Evolutionary conservation across 768 basidiomycete species (phyloP), one percentile per base, ranked within the genome.

Genomic region (Mycena metata): DNA sequence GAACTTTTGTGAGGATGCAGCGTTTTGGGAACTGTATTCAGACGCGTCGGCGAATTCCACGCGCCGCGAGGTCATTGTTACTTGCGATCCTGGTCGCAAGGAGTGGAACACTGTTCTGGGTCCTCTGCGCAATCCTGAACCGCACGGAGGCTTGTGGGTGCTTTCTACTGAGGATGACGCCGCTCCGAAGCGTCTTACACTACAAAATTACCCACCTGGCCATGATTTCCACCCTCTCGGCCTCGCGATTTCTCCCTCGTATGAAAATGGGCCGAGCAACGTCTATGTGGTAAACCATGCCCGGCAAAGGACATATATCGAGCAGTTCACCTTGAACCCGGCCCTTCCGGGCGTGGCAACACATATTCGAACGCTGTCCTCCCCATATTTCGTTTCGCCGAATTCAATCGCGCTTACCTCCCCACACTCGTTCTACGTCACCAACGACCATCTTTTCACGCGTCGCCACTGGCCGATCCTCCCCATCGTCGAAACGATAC

Each of bases 31-130:
- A 65, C 75, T 84, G n/a, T 78, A 79, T 56, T 83, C 85, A 68
- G 70, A 67, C 5, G 51, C 75, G 8, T 30, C 6, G 3, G 85
- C 82, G 24, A 74, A 76, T 7, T 74, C 85, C 33, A 69, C 78
- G n/a, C 75, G 84, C 61, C 85, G 86, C 59, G 79, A 82, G 30
- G 76, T 91, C 9, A 83, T 77, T 66, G 74, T 84, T 42, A 84
- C 79, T 71, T 91, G 90, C 69, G 90, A 91, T 73, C 81, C 86
- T 2, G 80, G 77, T 57, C 83, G 90, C 16, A 83, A 83, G 68
- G 76, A 82, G 30, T 94, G 92, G 92, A 94, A 94, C 74, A 92
- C 91, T 9, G 92, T 88, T 51, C 89, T 91, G 88, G 92, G 92
- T 0, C 92, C 92, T 8, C 74, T 94, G 55, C 76, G 69, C 0